Evolutionary conservation across 371 early-diverging fungal genomes (phyloP), one percentile per base, ranked within the genome.

Genomic region (Mucor racemosus): DNA sequence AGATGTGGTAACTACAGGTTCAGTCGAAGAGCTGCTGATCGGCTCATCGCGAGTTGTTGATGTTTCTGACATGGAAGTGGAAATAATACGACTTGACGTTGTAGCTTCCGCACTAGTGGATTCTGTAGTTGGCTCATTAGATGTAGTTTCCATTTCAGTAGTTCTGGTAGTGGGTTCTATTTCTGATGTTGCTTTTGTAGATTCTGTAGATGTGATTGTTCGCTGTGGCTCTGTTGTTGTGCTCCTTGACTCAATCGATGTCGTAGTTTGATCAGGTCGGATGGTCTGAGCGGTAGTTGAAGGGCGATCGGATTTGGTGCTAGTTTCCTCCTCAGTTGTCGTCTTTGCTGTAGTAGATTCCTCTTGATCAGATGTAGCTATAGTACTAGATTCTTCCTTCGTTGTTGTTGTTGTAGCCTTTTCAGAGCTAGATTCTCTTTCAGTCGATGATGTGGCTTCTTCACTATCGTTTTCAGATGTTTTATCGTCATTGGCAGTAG

Each of bases 281-380:
- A 21, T 50, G 50, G 50, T 50, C 50, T 50, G 50, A 50, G 50
- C 50, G 50, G 50, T 50, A 8, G 50, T 50, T 50, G 50, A 50
- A 26, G 50, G 50, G 3, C 50, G 50, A 50, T 50, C 50, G 26
- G 50, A 26, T 50, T n/a, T 50, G 26, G 50, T 26, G 17, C 26
- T 19, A 46, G 5, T 21, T 50, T 50, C 50, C 11, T 21, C 17
- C 10, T 21, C 19, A 7, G 9, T 48, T 48, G 48, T 48, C 9
- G 48, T 48, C 9, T 46, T 3, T 26, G 48, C 21, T 19, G 10
- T 48, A 21, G 21, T 48, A 19, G 42, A 26, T 26, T 26, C 26
- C 26, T 26, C 26, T 26, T 26, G 26, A 26, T 1, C 26, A 26
- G 26, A 26, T 1, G 26, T 26, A 26, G 26, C 3, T 26, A 26